phyloP scores from a whole-genome alignment of 2,329 filamentous ascomycete genomes.

The Lasiodiplodia sp. region DNA sequence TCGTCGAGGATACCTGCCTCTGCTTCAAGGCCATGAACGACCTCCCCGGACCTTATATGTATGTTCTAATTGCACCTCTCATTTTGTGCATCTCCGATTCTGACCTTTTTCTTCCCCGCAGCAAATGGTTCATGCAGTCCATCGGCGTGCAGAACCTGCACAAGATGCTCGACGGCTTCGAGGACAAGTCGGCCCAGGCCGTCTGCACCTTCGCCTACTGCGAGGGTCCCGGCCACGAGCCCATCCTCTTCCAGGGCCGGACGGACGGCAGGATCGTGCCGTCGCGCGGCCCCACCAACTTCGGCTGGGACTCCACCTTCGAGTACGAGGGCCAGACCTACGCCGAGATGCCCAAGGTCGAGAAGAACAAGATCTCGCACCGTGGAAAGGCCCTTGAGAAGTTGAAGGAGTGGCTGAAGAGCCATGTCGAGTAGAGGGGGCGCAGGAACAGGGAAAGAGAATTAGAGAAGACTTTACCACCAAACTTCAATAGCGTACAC shows the following conservation, averaged over 20 bases:
- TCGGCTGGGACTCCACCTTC: constrained; percentile 97
- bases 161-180: constrained; percentile 85
- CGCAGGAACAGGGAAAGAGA: neutral
- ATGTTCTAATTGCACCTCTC: constrained; percentile 40
- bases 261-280: constrained; percentile 87
- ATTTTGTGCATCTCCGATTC: neutral
- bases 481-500: neutral
- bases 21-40: constrained; percentile 90
- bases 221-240: constrained; percentile 81
- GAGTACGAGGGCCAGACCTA: constrained; percentile 92
- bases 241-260: constrained; percentile 88
- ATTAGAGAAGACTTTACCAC: neutral
- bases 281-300: constrained; percentile 78
- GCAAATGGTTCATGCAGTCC: constrained; percentile 90
- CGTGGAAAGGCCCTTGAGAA: constrained; percentile 86
- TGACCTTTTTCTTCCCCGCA: constrained; percentile 47
- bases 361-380: constrained; percentile 94
- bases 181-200: constrained; percentile 89
- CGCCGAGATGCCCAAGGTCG: constrained; percentile 89
- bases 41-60: constrained; percentile 98
- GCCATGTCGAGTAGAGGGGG: constrained; percentile 32
- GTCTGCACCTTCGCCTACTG: constrained; percentile 97
- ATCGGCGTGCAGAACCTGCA: constrained; percentile 87
- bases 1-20: constrained; percentile 95
- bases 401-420: constrained; percentile 74